Conservation (phyloP, 2,329 filamentous ascomycete species). For the Alternaria tenuissima region DNA sequence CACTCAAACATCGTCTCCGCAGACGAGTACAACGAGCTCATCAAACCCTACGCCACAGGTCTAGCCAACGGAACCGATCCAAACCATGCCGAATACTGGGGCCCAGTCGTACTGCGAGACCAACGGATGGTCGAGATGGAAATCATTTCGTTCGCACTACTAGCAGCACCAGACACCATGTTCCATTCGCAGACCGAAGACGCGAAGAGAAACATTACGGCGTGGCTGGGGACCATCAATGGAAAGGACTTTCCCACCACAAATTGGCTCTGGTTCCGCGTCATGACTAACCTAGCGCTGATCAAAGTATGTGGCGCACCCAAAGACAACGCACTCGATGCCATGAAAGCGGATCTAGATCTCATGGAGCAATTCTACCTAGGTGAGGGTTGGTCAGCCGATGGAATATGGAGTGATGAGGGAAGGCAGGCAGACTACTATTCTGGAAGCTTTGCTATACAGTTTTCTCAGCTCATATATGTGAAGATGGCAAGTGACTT, state of each 20-base stretch:
- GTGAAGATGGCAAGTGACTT: slow-evolving; percentile 54
- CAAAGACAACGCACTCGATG: slow-evolving; percentile 41
- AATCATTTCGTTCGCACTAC: slow-evolving; percentile 59
- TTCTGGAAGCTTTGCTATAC: slow-evolving; percentile 63
- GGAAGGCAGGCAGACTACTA: slow-evolving; percentile 61
- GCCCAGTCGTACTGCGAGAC: slow-evolving; percentile 55
- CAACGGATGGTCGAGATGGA: slow-evolving; percentile 66
- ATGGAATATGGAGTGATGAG: slow-evolving; percentile 55
- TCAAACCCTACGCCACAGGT: slow-evolving; percentile 40
- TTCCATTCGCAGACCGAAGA: slow-evolving; percentile 36
- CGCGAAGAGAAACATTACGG: slow-evolving; percentile 49
- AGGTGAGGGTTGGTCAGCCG: slow-evolving; percentile 58
- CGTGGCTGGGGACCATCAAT: slow-evolving; percentile 57
- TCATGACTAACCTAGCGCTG: slow-evolving; percentile 60
- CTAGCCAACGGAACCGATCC: slow-evolving; percentile 49
- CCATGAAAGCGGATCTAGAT: slow-evolving; percentile 55
- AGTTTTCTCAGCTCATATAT: slow-evolving; percentile 61
- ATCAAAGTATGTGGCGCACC: slow-evolving; percentile 54
- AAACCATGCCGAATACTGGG: slow-evolving; percentile 57
- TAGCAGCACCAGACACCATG: slow-evolving; percentile 55
- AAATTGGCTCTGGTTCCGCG: slow-evolving; percentile 64
- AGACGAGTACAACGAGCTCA: slow-evolving; percentile 29
- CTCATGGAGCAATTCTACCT: slow-evolving; percentile 58
- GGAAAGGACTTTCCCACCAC: slow-evolving; percentile 57
- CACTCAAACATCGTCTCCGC: slow-evolving; percentile 25